These are phyloP conservation scores for Pseudozyma sp. DNA, from an alignment of 1,284 basidiomycete species.

Conservation along the genomic window DNA sequence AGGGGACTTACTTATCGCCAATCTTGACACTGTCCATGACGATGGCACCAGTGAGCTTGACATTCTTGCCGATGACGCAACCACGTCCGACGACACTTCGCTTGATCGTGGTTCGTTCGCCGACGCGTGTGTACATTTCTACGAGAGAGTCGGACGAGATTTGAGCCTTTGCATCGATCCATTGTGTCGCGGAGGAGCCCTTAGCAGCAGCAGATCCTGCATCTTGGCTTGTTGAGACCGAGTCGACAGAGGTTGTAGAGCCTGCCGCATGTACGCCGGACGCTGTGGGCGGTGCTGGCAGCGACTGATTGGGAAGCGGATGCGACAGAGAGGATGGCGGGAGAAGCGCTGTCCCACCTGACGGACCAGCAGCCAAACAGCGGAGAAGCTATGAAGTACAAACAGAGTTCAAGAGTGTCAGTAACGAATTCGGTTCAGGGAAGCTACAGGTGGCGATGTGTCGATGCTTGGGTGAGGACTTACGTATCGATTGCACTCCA, in stretches of 20 bases:
- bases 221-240: conserved; percentile 13
- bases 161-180: conserved; percentile 80
- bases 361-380: conserved; percentile 13
- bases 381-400: conserved; percentile 28
- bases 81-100: conserved; percentile 88
- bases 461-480: conserved; percentile 6
- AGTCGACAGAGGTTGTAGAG: conserved; percentile 6
- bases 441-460: neutral
- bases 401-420: neutral
- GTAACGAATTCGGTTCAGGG: too few relatives aligned
- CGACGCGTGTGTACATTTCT: conserved; percentile 82
- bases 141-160: conserved; percentile 88
- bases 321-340: conserved; percentile 38
- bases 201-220: neutral
- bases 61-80: conserved; percentile 86
- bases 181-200: neutral
- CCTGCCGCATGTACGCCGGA: conserved; percentile 7
- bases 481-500: conserved; percentile 85
- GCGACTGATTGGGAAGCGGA: conserved; percentile 38
- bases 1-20: conserved; percentile 80
- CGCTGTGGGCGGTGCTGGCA: conserved; percentile 16
- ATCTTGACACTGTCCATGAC: conserved; percentile 89
- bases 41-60: conserved; percentile 85
- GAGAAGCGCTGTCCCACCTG: conserved; percentile 13
- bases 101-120: conserved; percentile 87